phyloP scores from a whole-genome alignment of 106 monocot genomes.

The Allium fistulosum region DNA sequence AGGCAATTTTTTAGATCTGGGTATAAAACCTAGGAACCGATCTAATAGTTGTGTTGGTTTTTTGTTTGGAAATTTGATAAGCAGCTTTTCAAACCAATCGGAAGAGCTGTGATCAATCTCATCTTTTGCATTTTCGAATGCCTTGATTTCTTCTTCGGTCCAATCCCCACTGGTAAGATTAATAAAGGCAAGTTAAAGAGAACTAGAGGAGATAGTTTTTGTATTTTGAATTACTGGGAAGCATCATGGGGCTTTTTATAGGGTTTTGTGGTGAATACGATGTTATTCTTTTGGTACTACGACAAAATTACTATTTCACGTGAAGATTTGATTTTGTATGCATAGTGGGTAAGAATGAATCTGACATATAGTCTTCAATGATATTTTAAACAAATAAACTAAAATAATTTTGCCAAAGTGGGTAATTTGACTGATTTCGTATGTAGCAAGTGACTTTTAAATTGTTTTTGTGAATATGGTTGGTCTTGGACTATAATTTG shows the following conservation, averaged over 20 bases:
- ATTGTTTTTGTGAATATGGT: background rate
- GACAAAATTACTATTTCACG: no score
- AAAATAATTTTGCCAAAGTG: background rate
- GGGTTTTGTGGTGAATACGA: background rate
- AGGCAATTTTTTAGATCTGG: background rate
- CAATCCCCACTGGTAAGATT: background rate
- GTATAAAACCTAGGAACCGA: background rate
- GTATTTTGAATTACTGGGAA: no score
- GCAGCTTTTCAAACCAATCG: slow-evolving; percentile 2
- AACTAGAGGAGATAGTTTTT: no score
- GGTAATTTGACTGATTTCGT: background rate
- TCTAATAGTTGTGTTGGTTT: background rate
- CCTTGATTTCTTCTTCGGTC: slow-evolving; percentile 1
- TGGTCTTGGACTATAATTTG: background rate
- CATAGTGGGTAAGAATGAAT: no score
- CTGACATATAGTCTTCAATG: background rate
- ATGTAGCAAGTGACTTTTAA: background rate
- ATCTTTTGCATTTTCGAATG: background rate
- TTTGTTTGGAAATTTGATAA: slow-evolving; percentile 1
- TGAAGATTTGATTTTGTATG: background rate
- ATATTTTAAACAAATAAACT: background rate
- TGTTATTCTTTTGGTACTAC: no score
- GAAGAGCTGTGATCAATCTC: slow-evolving; percentile 4
- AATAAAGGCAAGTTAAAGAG: background rate
- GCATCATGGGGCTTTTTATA: no score